phyloP scores from a whole-genome alignment of 2,329 filamentous ascomycete genomes.

The Fusarium albosuccineum region DNA sequence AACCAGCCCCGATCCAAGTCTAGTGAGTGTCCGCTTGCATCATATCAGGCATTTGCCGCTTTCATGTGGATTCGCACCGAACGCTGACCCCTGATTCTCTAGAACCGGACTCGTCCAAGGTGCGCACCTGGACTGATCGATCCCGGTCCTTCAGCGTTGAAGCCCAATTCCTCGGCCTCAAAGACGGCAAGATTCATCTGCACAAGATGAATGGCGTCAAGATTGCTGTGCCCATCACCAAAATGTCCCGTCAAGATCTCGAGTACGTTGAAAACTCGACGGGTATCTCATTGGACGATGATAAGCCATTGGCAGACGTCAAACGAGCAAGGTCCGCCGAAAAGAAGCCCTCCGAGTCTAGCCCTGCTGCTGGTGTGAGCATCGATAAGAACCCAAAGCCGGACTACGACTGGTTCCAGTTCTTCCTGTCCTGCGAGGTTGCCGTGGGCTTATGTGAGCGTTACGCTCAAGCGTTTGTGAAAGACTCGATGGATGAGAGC shows the following conservation, averaged over 20 bases:
- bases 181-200: conserved; percentile 96
- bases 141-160: conserved; percentile 97
- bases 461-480: conserved; percentile 88
- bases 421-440: conserved; percentile 94
- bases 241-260: conserved; percentile 95
- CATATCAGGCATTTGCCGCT: not conserved
- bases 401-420: conserved; percentile 98
- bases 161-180: conserved; percentile 93
- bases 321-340: conserved; percentile 64
- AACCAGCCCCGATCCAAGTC: conserved; percentile 72
- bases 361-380: conserved; percentile 68
- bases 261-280: conserved; percentile 93
- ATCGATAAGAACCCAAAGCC: conserved; percentile 73
- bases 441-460: conserved; percentile 93
- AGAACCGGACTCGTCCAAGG: conserved; percentile 87
- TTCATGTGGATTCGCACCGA: not conserved
- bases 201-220: conserved; percentile 99
- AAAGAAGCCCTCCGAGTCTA: conserved; percentile 40
- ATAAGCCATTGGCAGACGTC: conserved; percentile 91
- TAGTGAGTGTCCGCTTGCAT: conserved; percentile 67
- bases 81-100: conserved; percentile 30
- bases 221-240: conserved; percentile 93
- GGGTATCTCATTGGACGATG: conserved; percentile 92
- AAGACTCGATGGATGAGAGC: conserved; percentile 96
- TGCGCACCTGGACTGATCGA: conserved; percentile 94